Evolutionary conservation across 352 stramenopile genomes (phyloP).

Genomic region (Pythium inflatum): DNA sequence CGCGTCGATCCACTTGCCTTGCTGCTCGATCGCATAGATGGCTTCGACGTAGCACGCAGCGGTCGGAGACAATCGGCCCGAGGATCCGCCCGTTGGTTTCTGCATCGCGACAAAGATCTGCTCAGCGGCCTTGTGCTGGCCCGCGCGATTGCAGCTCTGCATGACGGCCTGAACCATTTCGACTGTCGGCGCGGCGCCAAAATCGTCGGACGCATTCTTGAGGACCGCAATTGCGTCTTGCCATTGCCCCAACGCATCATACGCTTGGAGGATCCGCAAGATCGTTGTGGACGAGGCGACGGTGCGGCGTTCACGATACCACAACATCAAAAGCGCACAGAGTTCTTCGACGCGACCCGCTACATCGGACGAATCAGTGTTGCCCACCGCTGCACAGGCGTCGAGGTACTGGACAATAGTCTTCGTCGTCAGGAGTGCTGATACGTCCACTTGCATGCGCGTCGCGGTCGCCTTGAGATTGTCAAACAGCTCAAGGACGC

Average conservation of each 20-base stretch:
- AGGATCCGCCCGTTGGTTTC: slow-evolving; percentile 26
- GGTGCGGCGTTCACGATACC: slow-evolving; percentile 32
- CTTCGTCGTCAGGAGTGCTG: slow-evolving; percentile 16
- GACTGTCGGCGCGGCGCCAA: slow-evolving; percentile 49
- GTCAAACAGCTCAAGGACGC: slow-evolving; percentile 25
- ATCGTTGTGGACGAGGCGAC: slow-evolving; percentile 42
- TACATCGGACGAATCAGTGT: background rate
- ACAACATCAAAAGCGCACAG: slow-evolving; percentile 41
- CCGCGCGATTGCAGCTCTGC: slow-evolving; percentile 67
- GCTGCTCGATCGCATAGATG: slow-evolving; percentile 72
- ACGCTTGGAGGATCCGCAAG: slow-evolving; percentile 50
- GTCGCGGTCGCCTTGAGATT: background rate
- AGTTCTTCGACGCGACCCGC: slow-evolving; percentile 36
- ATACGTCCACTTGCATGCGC: background rate
- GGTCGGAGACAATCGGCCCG: slow-evolving; percentile 41
- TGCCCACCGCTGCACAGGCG: slow-evolving; percentile 13
- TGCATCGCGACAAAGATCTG: slow-evolving; percentile 79
- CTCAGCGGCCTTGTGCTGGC: slow-evolving; percentile 50
- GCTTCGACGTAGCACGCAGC: slow-evolving; percentile 73
- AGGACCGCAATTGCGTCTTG: slow-evolving; percentile 50
- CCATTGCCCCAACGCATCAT: slow-evolving; percentile 56
- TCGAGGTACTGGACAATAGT: slow-evolving; percentile 26
- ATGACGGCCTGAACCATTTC: slow-evolving; percentile 61
- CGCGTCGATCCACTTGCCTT: slow-evolving; percentile 64
- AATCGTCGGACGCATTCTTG: slow-evolving; percentile 46